A percentile compares a stretch with the other conserved stretches of the same genome.
Evolutionary conservation across 768 basidiomycete species (phyloP).

Genomic region (Clathrus columnatus): DNA sequence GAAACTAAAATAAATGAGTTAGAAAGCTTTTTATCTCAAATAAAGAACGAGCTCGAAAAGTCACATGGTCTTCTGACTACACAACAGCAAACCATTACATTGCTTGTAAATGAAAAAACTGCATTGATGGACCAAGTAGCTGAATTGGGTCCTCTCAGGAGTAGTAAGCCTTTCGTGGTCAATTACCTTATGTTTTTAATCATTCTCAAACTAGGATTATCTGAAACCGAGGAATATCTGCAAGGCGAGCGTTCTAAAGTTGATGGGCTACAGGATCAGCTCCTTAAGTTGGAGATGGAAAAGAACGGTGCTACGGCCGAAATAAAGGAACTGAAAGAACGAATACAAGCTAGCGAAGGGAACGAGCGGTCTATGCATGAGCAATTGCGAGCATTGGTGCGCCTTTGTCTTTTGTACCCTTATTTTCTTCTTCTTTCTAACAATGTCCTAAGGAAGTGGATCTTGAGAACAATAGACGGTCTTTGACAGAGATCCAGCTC

Average conservation of each 20-base stretch:
- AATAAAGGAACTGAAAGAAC: not conserved
- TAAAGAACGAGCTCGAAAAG: slow-evolving; percentile 23
- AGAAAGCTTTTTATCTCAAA: slow-evolving; percentile 23
- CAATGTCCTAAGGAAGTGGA: slow-evolving; percentile 53
- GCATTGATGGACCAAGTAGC: slow-evolving; percentile 45
- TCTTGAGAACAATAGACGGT: slow-evolving; percentile 52
- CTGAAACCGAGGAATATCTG: not conserved
- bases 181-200: not conserved
- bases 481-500: slow-evolving; percentile 41
- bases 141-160: slow-evolving; percentile 49
- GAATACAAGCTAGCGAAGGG: not conserved
- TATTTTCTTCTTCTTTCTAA: not conserved
- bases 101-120: slow-evolving; percentile 70
- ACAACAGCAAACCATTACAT: slow-evolving; percentile 64
- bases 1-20: slow-evolving; percentile 23
- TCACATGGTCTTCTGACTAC: slow-evolving; percentile 24
- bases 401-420: not conserved
- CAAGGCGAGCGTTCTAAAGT: slow-evolving; percentile 11
- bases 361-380: not conserved
- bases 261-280: slow-evolving; percentile 33
- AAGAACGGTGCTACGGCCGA: slow-evolving; percentile 9
- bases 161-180: slow-evolving; percentile 34
- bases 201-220: not conserved
- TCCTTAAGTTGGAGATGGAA: slow-evolving; percentile 30
- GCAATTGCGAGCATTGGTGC: not conserved